phyloP scores from a whole-genome alignment of 2,329 filamentous ascomycete species.

The Stagonosporopsis cucurbitacearum region DNA sequence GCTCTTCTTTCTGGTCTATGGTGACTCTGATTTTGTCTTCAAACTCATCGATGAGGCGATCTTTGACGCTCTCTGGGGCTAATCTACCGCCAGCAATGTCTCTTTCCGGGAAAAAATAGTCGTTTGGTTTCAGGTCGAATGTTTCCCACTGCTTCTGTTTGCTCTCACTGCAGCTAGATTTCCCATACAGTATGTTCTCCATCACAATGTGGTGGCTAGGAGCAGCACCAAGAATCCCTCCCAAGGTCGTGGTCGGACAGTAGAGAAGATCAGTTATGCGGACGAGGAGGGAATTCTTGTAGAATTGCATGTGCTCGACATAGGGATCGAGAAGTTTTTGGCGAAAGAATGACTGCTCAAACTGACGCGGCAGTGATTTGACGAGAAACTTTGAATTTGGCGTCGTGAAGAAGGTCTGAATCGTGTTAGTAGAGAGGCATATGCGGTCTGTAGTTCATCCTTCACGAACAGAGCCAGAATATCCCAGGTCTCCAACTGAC shows the following conservation, averaged over 20 bases:
- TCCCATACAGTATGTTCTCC: constrained; percentile 75
- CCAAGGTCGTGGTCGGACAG: constrained; percentile 62
- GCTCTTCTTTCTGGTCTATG: constrained; percentile 60
- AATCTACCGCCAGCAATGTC: constrained; percentile 71
- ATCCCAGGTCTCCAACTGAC: constrained; percentile 72
- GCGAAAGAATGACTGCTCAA: constrained; percentile 74
- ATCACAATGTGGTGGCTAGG: constrained; percentile 78
- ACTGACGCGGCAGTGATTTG: constrained; percentile 72
- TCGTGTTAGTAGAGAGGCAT: constrained; percentile 14
- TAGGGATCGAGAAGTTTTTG: constrained; percentile 71
- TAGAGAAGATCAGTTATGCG: constrained; percentile 75
- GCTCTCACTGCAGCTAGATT: constrained; percentile 51
- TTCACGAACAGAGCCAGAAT: constrained; percentile 67
- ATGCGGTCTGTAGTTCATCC: not conserved
- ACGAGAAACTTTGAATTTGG: constrained; percentile 70
- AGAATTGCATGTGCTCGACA: constrained; percentile 65
- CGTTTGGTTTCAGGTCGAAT: constrained; percentile 75
- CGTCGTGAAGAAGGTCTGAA: constrained; percentile 72
- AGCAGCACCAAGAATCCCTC: constrained; percentile 64
- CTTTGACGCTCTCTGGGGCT: constrained; percentile 69
- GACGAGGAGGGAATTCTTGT: constrained; percentile 68
- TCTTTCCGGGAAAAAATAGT: constrained; percentile 78
- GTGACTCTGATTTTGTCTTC: constrained; percentile 68
- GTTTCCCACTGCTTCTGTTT: constrained; percentile 66
- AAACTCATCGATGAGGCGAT: constrained; percentile 71